Percentiles rank a stretch among this genome's conserved stretches.
Conservation (phyloP, 768 basidiomycete genomes). For the Boletus pseudo-olivaceus region DNA sequence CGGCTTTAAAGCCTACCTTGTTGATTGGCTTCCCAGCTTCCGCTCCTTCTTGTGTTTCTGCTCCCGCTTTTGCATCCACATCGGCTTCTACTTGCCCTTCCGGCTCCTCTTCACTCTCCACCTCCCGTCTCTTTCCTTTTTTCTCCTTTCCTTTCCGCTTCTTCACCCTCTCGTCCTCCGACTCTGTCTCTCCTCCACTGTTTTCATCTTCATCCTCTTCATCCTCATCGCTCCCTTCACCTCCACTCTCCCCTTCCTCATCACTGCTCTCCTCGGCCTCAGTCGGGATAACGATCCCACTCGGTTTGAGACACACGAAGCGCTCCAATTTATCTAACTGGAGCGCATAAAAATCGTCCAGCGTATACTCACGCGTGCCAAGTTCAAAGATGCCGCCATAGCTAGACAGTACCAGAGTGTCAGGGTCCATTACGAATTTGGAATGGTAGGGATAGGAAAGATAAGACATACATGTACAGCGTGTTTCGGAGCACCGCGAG, state of each 20-base stretch:
- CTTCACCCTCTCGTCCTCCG: conserved; percentile 12
- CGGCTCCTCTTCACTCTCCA: conserved; percentile 30
- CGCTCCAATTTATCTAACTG: conserved; percentile 82
- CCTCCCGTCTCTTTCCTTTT: conserved; percentile 17
- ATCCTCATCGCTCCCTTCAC: conserved; percentile 54
- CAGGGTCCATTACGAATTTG: no score
- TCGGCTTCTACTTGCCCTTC: neutral
- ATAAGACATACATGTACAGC: conserved; percentile 66
- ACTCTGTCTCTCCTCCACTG: conserved; percentile 2
- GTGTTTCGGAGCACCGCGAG: conserved; percentile 80
- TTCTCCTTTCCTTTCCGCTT: conserved; percentile 3
- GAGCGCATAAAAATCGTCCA: conserved; percentile 84
- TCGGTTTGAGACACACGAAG: conserved; percentile 69
- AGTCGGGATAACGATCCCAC: conserved; percentile 55
- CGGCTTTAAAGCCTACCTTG: no score
- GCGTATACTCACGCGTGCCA: conserved; percentile 78
- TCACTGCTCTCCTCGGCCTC: conserved; percentile 62
- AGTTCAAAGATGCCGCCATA: conserved; percentile 90
- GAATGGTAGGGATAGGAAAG: neutral
- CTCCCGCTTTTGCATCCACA: neutral
- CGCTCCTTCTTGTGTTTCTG: conserved; percentile 4
- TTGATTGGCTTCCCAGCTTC: conserved; percentile 9
- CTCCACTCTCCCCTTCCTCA: conserved; percentile 57
- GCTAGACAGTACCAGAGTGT: conserved; percentile 36
- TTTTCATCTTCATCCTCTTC: conserved; percentile 45